Base-by-base conservation (phyloP, 2,329 filamentous ascomycete species). In the Alternaria sp. region DNA sequence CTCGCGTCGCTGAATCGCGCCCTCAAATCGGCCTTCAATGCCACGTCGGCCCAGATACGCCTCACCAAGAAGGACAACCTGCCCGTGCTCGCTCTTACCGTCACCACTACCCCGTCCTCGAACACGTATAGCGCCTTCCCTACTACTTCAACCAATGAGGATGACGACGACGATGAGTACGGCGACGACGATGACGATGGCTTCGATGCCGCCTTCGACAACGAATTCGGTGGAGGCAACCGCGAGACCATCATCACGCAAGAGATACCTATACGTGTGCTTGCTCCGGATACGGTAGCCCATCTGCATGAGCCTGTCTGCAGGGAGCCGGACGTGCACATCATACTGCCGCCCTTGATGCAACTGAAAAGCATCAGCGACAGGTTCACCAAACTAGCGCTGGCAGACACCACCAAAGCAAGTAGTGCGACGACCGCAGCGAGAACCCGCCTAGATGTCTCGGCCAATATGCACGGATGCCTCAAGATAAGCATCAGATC, bases 321-420 rank as follows among this genome's bases (percentile, higher is more conserved):
- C 60, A 89, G 92, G 60, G 93, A 97, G 70, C 93, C 94, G 39
- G 95, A 98, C 72, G 94, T 97, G 3, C 91, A 98, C 79, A 96
- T 99, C 73, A 89, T 93, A 54, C 85, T 99, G 4, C 95, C 95
- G 0, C 90, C 92, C 5, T 82, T 99, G 5, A 84, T 93, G 42
- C 94, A 97, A 74, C 85, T 99, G 59, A 97, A 98, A 76, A 91
- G 90, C 64, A 95, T 99, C 63, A 96, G 93, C 4, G 95, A 99
- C 78, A 89, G 95, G 54, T 98, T 98, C 80, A 98, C 93, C 42
- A 94, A 92, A 73, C 87, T 98, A 3, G 92, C 76, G 0, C 59
- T 78, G 4, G 70, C 67, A 26, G 75, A 75, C 18, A 68, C 68
- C n/a, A 78, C 68, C 20, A 78, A 71, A 49, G 75, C 81, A 26